Evolutionary conservation across 352 stramenopile species (phyloP), one percentile per base, ranked within the genome.

Genomic region (Halophytophthora polymorphica): DNA sequence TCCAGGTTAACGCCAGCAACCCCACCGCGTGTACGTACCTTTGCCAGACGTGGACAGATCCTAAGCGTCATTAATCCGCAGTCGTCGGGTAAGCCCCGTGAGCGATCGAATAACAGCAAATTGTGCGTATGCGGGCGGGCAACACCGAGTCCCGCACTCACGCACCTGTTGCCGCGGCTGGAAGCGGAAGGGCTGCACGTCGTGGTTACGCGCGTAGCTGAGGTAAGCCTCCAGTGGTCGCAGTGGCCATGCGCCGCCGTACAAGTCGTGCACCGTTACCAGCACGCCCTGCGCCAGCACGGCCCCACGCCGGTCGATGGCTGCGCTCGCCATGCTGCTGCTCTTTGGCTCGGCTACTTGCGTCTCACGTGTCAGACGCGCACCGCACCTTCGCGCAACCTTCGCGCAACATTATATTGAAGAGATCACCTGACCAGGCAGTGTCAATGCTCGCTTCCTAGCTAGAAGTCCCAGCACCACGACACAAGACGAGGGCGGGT

Each of bases 191-290:
- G 69, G 61, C 48, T 82, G 58, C 17, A 87, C 61, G 3, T 77
- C 56, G 51, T 72, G 73, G 39, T 58, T 50, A 2, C 72, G 61
- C 23, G 64, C 56, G 33, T 35, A 37, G 13, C 58, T 45, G 40
- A 87, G 34, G 37, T 83, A 88, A 2, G 50, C 28, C 45, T 86
- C 69, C n/a, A 86, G 47, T n/a, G 75, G 66, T 1, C 65, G 50
- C 6, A 90, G 52, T 1, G 77, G 74, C 6, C 67, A 29, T 0
- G 42, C 45, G 0, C 75, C 66, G 12, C 74, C 77, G 41, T 85
- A 87, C 45, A 90, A 29, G 45, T 86, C 79, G 61, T 85, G 74
- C 34, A 90, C 73, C 1, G 77, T 86, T 12, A 90, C 57, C 22
- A 90, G 60, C 14, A 86, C 61, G 22, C 75, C 69, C 37, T 70